Percentiles rank a stretch among this genome's conserved stretches.
phyloP scores from a whole-genome alignment of 495 filamentous ascomycete species.

The Pyrenula massariospora region DNA sequence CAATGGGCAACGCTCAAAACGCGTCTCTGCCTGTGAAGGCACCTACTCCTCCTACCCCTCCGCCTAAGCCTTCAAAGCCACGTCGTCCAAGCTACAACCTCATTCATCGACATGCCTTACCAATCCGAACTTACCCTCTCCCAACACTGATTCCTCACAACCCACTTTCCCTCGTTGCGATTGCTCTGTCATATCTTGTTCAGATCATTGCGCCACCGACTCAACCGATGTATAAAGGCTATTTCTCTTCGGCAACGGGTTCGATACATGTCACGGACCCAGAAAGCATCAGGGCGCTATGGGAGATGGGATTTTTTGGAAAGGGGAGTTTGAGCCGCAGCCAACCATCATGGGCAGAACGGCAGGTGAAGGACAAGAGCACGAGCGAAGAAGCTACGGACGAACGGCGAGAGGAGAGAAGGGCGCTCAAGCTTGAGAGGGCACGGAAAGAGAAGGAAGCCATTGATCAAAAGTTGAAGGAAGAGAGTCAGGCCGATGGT shows the following conservation, averaged over 20 bases:
- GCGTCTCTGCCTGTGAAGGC: neutral
- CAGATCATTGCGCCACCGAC: conserved; percentile 56
- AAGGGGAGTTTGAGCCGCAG: conserved; percentile 87
- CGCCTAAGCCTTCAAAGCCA: conserved; percentile 6
- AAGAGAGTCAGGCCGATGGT: conserved; percentile 25
- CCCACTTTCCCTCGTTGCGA: conserved; percentile 71
- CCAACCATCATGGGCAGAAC: conserved; percentile 83
- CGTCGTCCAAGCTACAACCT: conserved; percentile 41
- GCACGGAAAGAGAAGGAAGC: conserved; percentile 73
- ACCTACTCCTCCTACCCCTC: neutral
- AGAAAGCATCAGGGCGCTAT: conserved; percentile 63
- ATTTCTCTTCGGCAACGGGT: conserved; percentile 66
- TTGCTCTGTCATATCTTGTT: conserved; percentile 62
- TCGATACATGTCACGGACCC: conserved; percentile 78
- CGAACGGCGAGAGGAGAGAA: conserved; percentile 64
- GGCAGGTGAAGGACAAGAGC: conserved; percentile 57
- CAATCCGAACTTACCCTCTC: conserved; percentile 67
- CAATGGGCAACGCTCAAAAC: conserved; percentile 1
- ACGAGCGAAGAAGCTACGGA: conserved; percentile 75
- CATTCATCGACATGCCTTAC: conserved; percentile 70
- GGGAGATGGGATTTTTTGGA: conserved; percentile 94
- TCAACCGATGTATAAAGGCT: conserved; percentile 64
- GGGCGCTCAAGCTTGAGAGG: conserved; percentile 75
- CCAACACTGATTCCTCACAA: conserved; percentile 86
- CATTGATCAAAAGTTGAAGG: conserved; percentile 57